Evolutionary conservation across 2,329 filamentous ascomycete genomes (phyloP).

Genomic region (Arthroderma sp.): DNA sequence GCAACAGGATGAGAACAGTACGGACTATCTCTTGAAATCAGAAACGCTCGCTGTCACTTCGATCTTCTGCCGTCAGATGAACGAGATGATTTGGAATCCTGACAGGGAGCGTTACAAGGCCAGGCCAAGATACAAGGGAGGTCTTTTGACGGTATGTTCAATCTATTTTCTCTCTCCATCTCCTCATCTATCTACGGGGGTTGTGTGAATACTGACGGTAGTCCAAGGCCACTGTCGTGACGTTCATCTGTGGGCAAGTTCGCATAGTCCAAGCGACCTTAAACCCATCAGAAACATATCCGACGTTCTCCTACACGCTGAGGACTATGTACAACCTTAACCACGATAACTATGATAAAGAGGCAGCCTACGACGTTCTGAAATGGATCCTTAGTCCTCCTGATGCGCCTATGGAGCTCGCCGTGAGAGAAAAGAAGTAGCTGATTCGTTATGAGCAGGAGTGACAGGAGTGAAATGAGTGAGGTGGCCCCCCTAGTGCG

Average conservation of each 20-base stretch:
- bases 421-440: neutral
- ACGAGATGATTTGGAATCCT: slow-evolving; percentile 11
- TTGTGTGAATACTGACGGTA: neutral
- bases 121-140: slow-evolving; percentile 11
- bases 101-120: slow-evolving; percentile 5
- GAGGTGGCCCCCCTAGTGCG: too few relatives aligned
- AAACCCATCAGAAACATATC: slow-evolving; percentile 8
- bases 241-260: slow-evolving; percentile 6
- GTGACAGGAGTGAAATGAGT: too few relatives aligned
- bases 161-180: neutral
- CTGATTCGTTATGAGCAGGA: neutral
- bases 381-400: slow-evolving; percentile 14
- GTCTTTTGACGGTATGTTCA: slow-evolving; percentile 9
- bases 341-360: slow-evolving; percentile 9
- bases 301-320: slow-evolving; percentile 10
- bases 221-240: slow-evolving; percentile 11
- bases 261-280: slow-evolving; percentile 11
- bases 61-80: slow-evolving; percentile 13
- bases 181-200: neutral
- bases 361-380: slow-evolving; percentile 8
- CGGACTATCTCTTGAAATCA: slow-evolving; percentile 11
- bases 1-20: neutral
- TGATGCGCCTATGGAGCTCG: neutral
- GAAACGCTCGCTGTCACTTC: slow-evolving; percentile 11
- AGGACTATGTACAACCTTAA: slow-evolving; percentile 10